phyloP scores from a whole-genome alignment of 2,329 filamentous ascomycete genomes.

The Arthrobotrys megalospora region DNA sequence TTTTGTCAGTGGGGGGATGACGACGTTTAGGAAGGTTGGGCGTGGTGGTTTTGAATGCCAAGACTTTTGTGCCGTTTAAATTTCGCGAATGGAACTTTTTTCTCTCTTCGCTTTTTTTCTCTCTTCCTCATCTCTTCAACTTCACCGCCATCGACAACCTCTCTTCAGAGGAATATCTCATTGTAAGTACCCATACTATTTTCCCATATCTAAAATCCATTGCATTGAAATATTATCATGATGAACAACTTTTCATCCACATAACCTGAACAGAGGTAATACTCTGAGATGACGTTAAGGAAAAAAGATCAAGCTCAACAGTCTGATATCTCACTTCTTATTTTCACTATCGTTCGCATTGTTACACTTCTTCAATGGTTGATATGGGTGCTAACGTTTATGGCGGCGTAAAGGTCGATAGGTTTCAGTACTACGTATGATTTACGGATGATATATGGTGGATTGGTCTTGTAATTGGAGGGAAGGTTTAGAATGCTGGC shows the following conservation, averaged over 20 bases:
- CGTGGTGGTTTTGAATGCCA: constrained; percentile 12
- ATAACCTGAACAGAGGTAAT: constrained; percentile 43
- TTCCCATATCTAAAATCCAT: background rate
- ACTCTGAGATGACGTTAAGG: constrained; percentile 48
- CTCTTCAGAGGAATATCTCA: too few relatives aligned
- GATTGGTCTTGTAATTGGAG: background rate
- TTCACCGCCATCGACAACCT: background rate
- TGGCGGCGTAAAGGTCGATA: background rate
- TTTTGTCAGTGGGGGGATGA: constrained; percentile 8
- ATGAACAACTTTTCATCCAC: constrained; percentile 56
- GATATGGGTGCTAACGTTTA: background rate
- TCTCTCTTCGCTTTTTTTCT: background rate
- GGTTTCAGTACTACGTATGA: too few relatives aligned
- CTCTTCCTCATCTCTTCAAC: background rate
- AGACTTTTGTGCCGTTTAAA: constrained; percentile 36
- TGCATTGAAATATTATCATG: constrained; percentile 26
- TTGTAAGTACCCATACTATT: background rate
- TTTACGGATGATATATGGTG: background rate
- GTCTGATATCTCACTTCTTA: constrained; percentile 41
- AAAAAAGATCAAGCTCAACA: constrained; percentile 61
- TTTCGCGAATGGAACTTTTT: constrained; percentile 35
- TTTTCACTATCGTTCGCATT: background rate
- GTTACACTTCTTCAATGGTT: too few relatives aligned
- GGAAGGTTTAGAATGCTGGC: too few relatives aligned
- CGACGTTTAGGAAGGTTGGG: background rate